Percentiles rank a stretch among this genome's conserved stretches.
phyloP scores from a whole-genome alignment of 2,329 filamentous ascomycete genomes.

The Madurella fahalii region DNA sequence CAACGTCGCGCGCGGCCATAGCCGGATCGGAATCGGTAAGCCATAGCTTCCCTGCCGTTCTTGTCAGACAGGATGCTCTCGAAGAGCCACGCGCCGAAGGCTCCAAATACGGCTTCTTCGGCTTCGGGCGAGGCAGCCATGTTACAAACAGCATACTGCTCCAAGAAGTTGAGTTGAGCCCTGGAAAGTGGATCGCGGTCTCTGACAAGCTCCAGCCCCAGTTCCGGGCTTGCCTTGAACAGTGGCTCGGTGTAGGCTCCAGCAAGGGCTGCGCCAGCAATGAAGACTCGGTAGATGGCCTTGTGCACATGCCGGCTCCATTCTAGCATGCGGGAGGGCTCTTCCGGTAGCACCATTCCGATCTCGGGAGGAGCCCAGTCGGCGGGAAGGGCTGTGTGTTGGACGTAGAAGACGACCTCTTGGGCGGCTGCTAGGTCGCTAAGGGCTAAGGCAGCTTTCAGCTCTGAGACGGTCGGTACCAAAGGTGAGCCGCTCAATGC shows the following conservation, averaged over 20 bases:
- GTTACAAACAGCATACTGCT: conserved; percentile 2
- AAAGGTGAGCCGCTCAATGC: background rate
- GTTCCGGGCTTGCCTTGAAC: background rate
- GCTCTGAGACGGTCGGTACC: background rate
- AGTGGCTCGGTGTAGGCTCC: conserved; percentile 6
- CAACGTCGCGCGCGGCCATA: background rate
- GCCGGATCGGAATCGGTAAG: background rate
- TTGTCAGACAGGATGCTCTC: conserved; percentile 5
- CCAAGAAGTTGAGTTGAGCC: background rate
- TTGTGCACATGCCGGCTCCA: background rate
- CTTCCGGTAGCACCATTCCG: background rate
- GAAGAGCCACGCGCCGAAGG: conserved; percentile 1
- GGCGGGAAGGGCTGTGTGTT: background rate
- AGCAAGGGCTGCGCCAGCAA: conserved; percentile 6
- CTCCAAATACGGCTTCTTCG: conserved; percentile 2
- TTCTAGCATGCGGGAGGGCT: background rate
- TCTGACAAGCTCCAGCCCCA: background rate
- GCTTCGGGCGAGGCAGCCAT: background rate
- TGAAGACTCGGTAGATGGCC: background rate
- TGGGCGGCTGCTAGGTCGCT: background rate
- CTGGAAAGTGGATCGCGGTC: background rate
- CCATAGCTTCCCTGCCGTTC: background rate
- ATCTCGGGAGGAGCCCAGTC: no score
- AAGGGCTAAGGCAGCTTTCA: conserved; percentile 2
- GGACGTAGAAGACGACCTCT: background rate